Evolutionary conservation across 768 basidiomycete species (phyloP).

Genomic region (Suillus plorans): DNA sequence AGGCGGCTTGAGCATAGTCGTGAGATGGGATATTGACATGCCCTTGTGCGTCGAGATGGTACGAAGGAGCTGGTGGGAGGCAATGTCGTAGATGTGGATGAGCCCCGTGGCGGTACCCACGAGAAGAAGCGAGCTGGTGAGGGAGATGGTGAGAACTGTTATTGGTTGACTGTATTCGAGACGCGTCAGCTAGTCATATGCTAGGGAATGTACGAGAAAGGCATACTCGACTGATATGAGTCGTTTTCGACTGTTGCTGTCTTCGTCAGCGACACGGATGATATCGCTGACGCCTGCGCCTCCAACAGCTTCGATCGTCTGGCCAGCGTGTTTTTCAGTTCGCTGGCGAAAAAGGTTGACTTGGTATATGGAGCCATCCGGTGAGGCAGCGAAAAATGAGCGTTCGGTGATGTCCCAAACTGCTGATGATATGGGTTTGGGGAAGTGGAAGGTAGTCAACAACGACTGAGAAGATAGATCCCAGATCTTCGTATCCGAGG

Average conservation of each 20-base stretch:
- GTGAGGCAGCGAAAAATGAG: conserved; percentile 82
- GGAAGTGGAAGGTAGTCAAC: conserved; percentile 86
- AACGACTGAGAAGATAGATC: conserved; percentile 72
- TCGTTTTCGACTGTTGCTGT: conserved; percentile 49
- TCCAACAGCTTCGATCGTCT: conserved; percentile 66
- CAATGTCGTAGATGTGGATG: conserved; percentile 81
- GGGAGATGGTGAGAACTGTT: conserved; percentile 71
- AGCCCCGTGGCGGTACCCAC: conserved; percentile 74
- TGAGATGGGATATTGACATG: conserved; percentile 66
- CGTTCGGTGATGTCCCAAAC: conserved; percentile 86
- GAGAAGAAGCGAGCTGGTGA: conserved; percentile 77
- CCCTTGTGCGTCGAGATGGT: conserved; percentile 74
- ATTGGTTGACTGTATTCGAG: conserved; percentile 59
- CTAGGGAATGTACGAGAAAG: conserved; percentile 1
- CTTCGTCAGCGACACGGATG: conserved; percentile 58
- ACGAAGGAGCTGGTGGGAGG: conserved; percentile 87
- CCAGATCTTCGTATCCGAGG: conserved; percentile 60
- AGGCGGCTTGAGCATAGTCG: conserved; percentile 80
- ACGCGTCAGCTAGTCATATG: conserved; percentile 5
- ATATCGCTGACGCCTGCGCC: conserved; percentile 60
- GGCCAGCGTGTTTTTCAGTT: conserved; percentile 50
- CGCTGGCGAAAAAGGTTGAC: conserved; percentile 73
- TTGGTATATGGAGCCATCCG: conserved; percentile 74
- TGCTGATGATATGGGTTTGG: conserved; percentile 66
- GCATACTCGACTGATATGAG: conserved; percentile 51